Base-by-base conservation (phyloP, 106 monocot species). In the Iris macrosiphon region DNA sequence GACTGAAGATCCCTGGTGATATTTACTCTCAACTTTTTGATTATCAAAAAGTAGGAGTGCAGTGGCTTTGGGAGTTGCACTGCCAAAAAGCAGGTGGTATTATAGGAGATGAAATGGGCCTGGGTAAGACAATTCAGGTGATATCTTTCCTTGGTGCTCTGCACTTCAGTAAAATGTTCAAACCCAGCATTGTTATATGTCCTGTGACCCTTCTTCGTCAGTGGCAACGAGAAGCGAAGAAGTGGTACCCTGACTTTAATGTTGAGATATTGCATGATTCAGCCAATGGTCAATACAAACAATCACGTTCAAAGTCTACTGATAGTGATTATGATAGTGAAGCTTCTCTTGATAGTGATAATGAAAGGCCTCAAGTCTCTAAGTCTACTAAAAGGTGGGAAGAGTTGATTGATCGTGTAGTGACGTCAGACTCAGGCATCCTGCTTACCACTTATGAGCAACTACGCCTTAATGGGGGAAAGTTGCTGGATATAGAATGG, bases 381-480 rank as follows among this genome's bases (percentile, higher is more conserved):
- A 86, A 75, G 50, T 56, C 80, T 18, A 59, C 20, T 15, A 76
- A 79, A 62, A 86, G 48, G 33, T 87, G 96, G 96, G 70, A 87
- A 61, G 49, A 80, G 37, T 40, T 98, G 54, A 79, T 98, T 30
- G 16, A 61, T 52, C 65, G 45, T 28, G 70, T 98, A 15, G 26
- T 78, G 26, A 61, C 55, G 19, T 90, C 96, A 24, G 67, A 83
- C 35, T 79, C 90, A 18, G 95, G 86, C 13, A 44, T 98, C 22
- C 83, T 98, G 23, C 64, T 98, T n/a, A 98, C 96, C 33, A 98
- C 86, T n/a, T 90, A 98, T 32, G 96, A 98, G 62, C 96, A 98
- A 66, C 57, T 98, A 34, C 65, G 96, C 16, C 31, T 98, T 57
- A 50, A 79, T 18, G 79, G 86, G 18, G 86, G 80, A 31, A 98